Conservation (phyloP, 371 early-diverging fungal genomes). For the Apophysomyces variabilis region DNA sequence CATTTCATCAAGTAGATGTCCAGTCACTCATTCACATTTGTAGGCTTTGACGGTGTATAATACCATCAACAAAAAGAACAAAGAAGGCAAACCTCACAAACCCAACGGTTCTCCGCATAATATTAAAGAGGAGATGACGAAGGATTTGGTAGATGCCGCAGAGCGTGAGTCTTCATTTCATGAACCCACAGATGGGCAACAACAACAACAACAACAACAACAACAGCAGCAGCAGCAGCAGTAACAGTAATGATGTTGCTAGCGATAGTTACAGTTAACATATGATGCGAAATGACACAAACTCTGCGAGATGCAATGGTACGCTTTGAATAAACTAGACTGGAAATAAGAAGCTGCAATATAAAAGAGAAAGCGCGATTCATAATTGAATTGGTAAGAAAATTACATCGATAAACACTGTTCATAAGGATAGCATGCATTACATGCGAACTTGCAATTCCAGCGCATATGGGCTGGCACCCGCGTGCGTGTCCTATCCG, state of each 20-base stretch:
- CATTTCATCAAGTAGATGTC: not conserved
- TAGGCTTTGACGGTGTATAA: constrained; percentile 61
- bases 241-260: not conserved
- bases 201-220: constrained; percentile 9
- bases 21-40: not conserved
- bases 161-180: constrained; percentile 32
- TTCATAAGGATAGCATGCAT: too few species aligned
- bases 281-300: too few species aligned
- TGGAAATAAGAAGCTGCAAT: too few species aligned
- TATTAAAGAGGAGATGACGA: constrained; percentile 42
- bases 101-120: constrained; percentile 14
- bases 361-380: too few species aligned
- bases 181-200: constrained; percentile 23
- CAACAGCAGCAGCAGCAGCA: not conserved
- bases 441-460: too few species aligned
- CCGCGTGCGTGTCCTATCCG: too few species aligned
- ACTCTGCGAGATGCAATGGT: too few species aligned
- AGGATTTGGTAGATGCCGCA: constrained; percentile 36
- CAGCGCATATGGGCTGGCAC: too few species aligned
- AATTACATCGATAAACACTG: too few species aligned
- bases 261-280: too few species aligned
- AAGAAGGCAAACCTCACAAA: constrained; percentile 16
- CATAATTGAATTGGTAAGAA: too few species aligned
- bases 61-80: constrained; percentile 44
- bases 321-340: too few species aligned